Conservation (phyloP, 1,139 yeast genomes). For the Scheffersomyces quercinus region DNA sequence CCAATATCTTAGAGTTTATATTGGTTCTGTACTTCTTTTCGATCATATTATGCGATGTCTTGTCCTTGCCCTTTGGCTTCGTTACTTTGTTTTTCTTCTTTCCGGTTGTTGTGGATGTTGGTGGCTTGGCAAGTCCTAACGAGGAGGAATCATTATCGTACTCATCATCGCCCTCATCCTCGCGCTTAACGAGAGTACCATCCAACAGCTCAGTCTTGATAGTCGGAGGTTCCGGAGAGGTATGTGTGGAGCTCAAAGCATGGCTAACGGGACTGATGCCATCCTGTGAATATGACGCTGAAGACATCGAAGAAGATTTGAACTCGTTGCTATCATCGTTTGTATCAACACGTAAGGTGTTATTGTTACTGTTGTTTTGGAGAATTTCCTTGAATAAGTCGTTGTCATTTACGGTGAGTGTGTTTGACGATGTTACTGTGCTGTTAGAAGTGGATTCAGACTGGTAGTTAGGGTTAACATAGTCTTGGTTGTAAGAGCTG, state of each 20-base stretch:
- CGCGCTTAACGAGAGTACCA: slow-evolving; percentile 2
- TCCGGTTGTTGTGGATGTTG: slow-evolving; percentile 1
- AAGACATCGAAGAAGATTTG: slow-evolving; percentile 13
- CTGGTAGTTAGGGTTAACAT: slow-evolving; percentile 5
- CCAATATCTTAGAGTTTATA: slow-evolving; percentile 70
- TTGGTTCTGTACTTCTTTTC: slow-evolving; percentile 79
- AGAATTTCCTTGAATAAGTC: slow-evolving; percentile 2
- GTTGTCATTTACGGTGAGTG: slow-evolving; percentile 3
- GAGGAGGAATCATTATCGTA: slow-evolving; percentile 3
- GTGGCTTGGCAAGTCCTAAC: slow-evolving; percentile 1
- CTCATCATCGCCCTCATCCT: slow-evolving; percentile 5
- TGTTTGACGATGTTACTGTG: not conserved
- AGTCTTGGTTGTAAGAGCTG: slow-evolving; percentile 7
- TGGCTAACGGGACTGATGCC: slow-evolving; percentile 29
- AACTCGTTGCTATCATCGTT: not conserved
- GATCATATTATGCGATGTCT: slow-evolving; percentile 76
- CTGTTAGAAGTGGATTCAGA: not conserved
- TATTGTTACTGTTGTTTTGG: not conserved
- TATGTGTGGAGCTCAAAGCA: slow-evolving; percentile 29
- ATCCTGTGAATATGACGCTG: slow-evolving; percentile 18
- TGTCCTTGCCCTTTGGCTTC: slow-evolving; percentile 50
- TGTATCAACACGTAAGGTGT: not conserved
- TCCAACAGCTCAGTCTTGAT: slow-evolving; percentile 1
- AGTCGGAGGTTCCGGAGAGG: slow-evolving; percentile 31
- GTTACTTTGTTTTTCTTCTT: slow-evolving; percentile 20